These are phyloP conservation scores for Bacidia gigantensis DNA, from an alignment of 495 filamentous ascomycete genomes.

Conservation along the genomic window DNA sequence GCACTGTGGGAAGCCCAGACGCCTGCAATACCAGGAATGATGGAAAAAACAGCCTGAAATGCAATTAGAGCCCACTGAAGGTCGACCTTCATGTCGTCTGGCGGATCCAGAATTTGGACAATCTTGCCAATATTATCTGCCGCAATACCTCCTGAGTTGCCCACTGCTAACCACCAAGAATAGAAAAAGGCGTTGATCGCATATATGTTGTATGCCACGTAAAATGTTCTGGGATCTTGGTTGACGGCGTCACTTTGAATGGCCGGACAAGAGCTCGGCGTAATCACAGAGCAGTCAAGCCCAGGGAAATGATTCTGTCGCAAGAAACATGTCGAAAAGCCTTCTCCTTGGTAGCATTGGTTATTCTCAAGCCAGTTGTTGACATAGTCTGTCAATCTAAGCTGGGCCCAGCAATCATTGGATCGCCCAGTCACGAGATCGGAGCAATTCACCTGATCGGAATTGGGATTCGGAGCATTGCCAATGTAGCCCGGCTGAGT, in stretches of 20 bases:
- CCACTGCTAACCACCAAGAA: conserved; percentile 6
- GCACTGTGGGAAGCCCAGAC: conserved; percentile 4
- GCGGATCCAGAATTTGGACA: neutral
- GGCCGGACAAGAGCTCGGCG: conserved; percentile 3
- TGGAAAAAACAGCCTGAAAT: conserved; percentile 1
- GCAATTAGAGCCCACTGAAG: conserved; percentile 1
- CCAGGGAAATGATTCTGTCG: conserved; percentile 3
- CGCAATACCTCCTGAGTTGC: conserved; percentile 6
- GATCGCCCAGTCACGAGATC: conserved; percentile 5
- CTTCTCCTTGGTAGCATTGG: conserved; percentile 7
- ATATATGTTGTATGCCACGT: conserved; percentile 11
- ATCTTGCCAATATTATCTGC: conserved; percentile 5
- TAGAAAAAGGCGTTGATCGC: conserved; percentile 8
- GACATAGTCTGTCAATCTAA: conserved; percentile 2
- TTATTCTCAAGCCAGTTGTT: conserved; percentile 3
- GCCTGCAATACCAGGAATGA: conserved; percentile 4
- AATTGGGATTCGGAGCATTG: neutral
- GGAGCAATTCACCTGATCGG: conserved; percentile 3
- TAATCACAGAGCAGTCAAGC: conserved; percentile 7
- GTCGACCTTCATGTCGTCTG: neutral
- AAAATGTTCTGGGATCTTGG: neutral
- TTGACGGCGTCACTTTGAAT: neutral
- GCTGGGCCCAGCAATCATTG: conserved; percentile 3
- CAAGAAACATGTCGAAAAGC: conserved; percentile 8
- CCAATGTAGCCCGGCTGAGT: conserved; percentile 1